Percentiles rank a stretch among this genome's conserved stretches.
Evolutionary conservation across 2,329 filamentous ascomycete species (phyloP).

Genomic region (Trichoderma lentiforme): DNA sequence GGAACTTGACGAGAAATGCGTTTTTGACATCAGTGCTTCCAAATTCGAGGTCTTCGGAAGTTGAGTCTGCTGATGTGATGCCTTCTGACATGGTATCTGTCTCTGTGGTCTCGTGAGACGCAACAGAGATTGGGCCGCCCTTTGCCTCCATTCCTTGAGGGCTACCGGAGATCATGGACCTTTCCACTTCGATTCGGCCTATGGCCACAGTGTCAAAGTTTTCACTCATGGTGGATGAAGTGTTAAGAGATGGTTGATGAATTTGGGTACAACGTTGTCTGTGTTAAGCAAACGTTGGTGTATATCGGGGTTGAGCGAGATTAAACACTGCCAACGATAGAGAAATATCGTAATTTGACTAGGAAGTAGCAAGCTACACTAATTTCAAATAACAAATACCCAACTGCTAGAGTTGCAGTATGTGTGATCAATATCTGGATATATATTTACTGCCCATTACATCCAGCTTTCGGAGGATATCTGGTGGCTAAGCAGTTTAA

Average conservation of each 20-base stretch:
- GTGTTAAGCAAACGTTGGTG: neutral
- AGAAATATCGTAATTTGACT: neutral
- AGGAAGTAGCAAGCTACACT: neutral
- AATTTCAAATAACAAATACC: neutral
- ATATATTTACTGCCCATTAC: neutral
- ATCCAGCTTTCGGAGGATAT: neutral
- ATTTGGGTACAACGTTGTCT: neutral
- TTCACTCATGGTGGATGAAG: neutral
- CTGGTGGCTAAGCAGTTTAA: neutral
- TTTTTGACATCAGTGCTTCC: neutral
- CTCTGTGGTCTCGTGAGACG: neutral
- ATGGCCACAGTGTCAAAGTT: neutral
- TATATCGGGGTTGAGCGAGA: neutral
- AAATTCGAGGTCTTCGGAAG: neutral
- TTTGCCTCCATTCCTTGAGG: neutral
- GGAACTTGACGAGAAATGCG: neutral
- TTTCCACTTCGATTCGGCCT: neutral
- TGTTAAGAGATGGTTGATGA: neutral
- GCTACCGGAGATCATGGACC: neutral
- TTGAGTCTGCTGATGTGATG: neutral
- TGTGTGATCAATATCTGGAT: neutral
- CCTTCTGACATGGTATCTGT: neutral
- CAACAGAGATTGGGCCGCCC: neutral
- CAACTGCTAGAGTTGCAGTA: neutral
- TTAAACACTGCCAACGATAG: neutral